Conservation (phyloP, 257 asterid genomes). For the Lantana camara region DNA sequence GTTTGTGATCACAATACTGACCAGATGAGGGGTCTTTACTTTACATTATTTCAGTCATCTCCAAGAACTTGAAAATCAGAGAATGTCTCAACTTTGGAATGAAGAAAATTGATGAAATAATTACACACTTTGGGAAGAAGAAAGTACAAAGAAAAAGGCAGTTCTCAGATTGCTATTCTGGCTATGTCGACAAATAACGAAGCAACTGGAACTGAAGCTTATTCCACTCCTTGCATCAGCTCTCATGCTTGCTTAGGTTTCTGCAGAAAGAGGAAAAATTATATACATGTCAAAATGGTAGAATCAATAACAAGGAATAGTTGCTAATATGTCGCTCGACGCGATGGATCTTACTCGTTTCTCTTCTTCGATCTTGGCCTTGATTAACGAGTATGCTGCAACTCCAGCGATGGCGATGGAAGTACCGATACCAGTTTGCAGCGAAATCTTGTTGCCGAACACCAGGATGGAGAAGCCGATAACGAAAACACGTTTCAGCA, state of each 20-base stretch:
- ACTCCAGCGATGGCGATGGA: slow-evolving; percentile 94
- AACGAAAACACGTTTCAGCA: slow-evolving; percentile 96
- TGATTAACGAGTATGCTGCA: slow-evolving; percentile 88
- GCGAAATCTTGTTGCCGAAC: slow-evolving; percentile 93
- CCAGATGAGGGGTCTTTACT: slow-evolving; percentile 36
- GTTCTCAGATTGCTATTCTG: slow-evolving; percentile 30
- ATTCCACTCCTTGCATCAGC: slow-evolving; percentile 31
- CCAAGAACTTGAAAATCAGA: slow-evolving; percentile 37
- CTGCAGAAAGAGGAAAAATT: slow-evolving; percentile 43
- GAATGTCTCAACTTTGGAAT: slow-evolving; percentile 29
- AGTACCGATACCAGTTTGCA: slow-evolving; percentile 96
- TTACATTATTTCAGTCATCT: slow-evolving; percentile 54
- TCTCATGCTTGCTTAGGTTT: slow-evolving; percentile 73
- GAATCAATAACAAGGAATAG: not conserved
- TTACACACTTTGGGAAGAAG: slow-evolving; percentile 34
- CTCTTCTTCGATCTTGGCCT: slow-evolving; percentile 98
- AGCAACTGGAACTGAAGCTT: slow-evolving; percentile 38
- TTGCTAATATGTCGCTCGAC: not conserved
- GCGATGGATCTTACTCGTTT: slow-evolving; percentile 68
- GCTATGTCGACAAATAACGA: slow-evolving; percentile 17
- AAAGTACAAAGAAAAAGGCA: not conserved
- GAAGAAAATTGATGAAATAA: slow-evolving; percentile 45
- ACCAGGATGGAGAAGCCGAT: slow-evolving; percentile 91
- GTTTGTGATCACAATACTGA: slow-evolving; percentile 39
- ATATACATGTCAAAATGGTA: too few species aligned